Conservation (phyloP, 2,329 filamentous ascomycete species). For the Penicillium sp. region DNA sequence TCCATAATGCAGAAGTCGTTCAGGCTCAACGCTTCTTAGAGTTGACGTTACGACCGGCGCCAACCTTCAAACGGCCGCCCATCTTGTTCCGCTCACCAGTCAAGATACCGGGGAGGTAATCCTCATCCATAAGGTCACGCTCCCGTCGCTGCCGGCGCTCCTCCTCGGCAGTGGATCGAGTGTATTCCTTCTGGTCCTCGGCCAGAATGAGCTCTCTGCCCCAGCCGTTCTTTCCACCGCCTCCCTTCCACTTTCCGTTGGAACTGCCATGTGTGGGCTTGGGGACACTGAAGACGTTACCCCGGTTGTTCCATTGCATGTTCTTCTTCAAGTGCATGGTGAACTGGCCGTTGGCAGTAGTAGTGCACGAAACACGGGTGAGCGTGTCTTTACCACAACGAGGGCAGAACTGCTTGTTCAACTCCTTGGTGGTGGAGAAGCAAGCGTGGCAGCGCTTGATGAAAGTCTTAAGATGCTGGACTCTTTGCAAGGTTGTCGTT, state of each 20-base stretch:
- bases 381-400: slow-evolving; percentile 86
- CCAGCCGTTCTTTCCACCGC: slow-evolving; percentile 84
- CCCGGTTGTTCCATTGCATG: slow-evolving; percentile 93
- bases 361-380: slow-evolving; percentile 81
- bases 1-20: slow-evolving; percentile 21
- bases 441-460: slow-evolving; percentile 91
- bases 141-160: slow-evolving; percentile 61
- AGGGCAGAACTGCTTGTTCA: slow-evolving; percentile 87
- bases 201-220: slow-evolving; percentile 78
- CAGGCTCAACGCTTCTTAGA: slow-evolving; percentile 58
- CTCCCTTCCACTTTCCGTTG: slow-evolving; percentile 68
- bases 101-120: slow-evolving; percentile 82
- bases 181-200: slow-evolving; percentile 95
- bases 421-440: slow-evolving; percentile 81
- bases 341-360: slow-evolving; percentile 76
- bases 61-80: slow-evolving; percentile 72
- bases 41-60: slow-evolving; percentile 84
- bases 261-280: slow-evolving; percentile 81
- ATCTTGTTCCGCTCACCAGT: slow-evolving; percentile 70
- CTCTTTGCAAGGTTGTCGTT: slow-evolving; percentile 68
- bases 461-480: slow-evolving; percentile 83
- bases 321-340: slow-evolving; percentile 86
- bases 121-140: slow-evolving; percentile 89
- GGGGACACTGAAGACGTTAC: slow-evolving; percentile 88
- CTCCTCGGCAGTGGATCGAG: slow-evolving; percentile 62